Percentiles rank a stretch among this genome's conserved stretches.
These are phyloP conservation scores for Exserohilum turcica DNA, from an alignment of 2,329 filamentous ascomycete species.

Conservation along the genomic window DNA sequence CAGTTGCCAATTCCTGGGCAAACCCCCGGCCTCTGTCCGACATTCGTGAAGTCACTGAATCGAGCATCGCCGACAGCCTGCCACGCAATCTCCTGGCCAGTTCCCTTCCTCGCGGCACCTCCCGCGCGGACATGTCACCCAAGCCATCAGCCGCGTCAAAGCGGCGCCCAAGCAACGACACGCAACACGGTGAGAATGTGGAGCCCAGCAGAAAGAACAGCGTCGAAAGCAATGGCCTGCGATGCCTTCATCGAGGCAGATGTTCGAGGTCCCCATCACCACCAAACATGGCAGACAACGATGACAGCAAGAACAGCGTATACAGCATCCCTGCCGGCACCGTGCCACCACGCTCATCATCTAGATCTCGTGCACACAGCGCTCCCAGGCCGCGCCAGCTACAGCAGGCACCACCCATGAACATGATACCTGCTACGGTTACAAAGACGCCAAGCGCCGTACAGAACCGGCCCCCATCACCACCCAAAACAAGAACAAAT, in stretches of 20 bases:
- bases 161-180: conserved; percentile 39
- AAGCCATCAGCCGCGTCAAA: conserved; percentile 41
- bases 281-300: conserved; percentile 39
- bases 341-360: conserved; percentile 55
- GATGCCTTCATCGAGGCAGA: conserved; percentile 33
- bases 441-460: conserved; percentile 12
- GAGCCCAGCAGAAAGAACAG: conserved; percentile 38
- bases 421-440: conserved; percentile 22
- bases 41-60: conserved; percentile 57
- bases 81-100: conserved; percentile 36
- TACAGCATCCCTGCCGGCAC: conserved; percentile 54
- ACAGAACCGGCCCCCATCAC: conserved; percentile 27
- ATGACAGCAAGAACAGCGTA: conserved; percentile 50
- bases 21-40: conserved; percentile 54
- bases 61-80: conserved; percentile 51
- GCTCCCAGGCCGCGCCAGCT: conserved; percentile 28
- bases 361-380: conserved; percentile 39
- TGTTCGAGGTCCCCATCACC: conserved; percentile 42
- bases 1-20: conserved; percentile 38
- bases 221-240: conserved; percentile 34
- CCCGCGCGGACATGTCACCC: conserved; percentile 37
- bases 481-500: conserved; percentile 34
- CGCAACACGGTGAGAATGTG: conserved; percentile 33
- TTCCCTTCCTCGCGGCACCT: conserved; percentile 28
- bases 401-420: conserved; percentile 22